Conservation (phyloP, 2,329 filamentous ascomycete genomes). For the Metarhizium brunneum region DNA sequence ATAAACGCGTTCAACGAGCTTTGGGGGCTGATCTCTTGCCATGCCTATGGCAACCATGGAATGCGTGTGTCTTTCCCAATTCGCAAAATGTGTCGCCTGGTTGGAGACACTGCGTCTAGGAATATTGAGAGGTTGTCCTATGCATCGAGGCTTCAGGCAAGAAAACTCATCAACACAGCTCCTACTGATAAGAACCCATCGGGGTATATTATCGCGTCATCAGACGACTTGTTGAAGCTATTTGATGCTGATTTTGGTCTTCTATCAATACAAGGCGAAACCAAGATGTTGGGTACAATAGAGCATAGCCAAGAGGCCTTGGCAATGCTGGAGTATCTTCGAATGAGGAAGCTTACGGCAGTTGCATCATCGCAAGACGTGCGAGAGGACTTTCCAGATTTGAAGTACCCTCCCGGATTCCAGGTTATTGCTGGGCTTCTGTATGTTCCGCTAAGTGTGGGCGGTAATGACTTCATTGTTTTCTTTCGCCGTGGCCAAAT, state of each 20-base stretch:
- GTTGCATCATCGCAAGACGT: slow-evolving; percentile 75
- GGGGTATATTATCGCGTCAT: slow-evolving; percentile 84
- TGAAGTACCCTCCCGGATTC: slow-evolving; percentile 73
- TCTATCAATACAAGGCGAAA: slow-evolving; percentile 78
- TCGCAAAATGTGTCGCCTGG: slow-evolving; percentile 80
- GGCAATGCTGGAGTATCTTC: slow-evolving; percentile 75
- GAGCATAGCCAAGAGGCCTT: slow-evolving; percentile 75
- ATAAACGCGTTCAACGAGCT: slow-evolving; percentile 78
- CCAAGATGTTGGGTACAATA: slow-evolving; percentile 69
- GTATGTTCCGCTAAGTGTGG: slow-evolving; percentile 69
- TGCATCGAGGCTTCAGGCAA: slow-evolving; percentile 71
- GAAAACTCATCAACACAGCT: slow-evolving; percentile 80
- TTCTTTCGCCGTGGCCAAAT: slow-evolving; percentile 76
- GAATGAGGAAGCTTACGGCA: slow-evolving; percentile 63
- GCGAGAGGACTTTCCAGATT: slow-evolving; percentile 66
- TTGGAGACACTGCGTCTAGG: slow-evolving; percentile 76
- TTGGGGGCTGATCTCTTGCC: slow-evolving; percentile 83
- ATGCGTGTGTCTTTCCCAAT: slow-evolving; percentile 93
- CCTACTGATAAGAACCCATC: slow-evolving; percentile 75
- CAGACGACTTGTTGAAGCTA: slow-evolving; percentile 71
- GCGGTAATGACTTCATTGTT: slow-evolving; percentile 77
- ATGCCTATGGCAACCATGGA: slow-evolving; percentile 65
- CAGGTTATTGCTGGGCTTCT: slow-evolving; percentile 67
- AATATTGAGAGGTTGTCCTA: slow-evolving; percentile 87
- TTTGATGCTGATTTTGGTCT: slow-evolving; percentile 85